These are phyloP conservation scores for Salisapilia sapeloensis DNA, from an alignment of 352 stramenopile genomes.

Conservation along the genomic window DNA sequence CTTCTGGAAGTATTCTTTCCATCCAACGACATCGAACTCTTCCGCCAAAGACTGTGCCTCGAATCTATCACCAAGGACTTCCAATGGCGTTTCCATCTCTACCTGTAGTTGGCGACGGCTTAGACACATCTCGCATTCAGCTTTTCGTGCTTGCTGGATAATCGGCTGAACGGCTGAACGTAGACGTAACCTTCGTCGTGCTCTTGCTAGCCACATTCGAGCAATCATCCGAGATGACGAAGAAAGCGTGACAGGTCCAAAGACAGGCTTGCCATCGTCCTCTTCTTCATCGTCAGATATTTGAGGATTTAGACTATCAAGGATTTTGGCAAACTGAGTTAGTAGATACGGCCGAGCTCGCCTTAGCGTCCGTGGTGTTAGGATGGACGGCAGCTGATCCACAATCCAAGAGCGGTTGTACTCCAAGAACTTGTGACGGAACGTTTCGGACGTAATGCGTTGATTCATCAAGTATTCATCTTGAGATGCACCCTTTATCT, in stretches of 20 bases:
- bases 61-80: constrained; percentile 88
- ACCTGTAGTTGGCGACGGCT: constrained; percentile 90
- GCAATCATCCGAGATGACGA: constrained; percentile 84
- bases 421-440: constrained; percentile 95
- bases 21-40: constrained; percentile 88
- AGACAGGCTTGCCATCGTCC: constrained; percentile 32
- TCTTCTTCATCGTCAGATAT: constrained; percentile 88
- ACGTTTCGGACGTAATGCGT: constrained; percentile 91
- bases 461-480: constrained; percentile 96
- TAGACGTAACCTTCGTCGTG: constrained; percentile 64
- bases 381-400: constrained; percentile 87
- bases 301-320: constrained; percentile 89
- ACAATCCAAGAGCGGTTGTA: constrained; percentile 97
- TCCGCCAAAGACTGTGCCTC: constrained; percentile 68
- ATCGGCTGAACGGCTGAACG: constrained; percentile 82
- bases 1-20: constrained; percentile 91
- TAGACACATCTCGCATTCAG: constrained; percentile 90
- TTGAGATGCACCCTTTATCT: constrained; percentile 87
- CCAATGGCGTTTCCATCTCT: constrained; percentile 83
- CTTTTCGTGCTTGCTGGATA: constrained; percentile 84
- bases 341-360: constrained; percentile 88
- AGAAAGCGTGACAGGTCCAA: constrained; percentile 85
- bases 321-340: constrained; percentile 91
- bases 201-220: constrained; percentile 83
- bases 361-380: constrained; percentile 87